phyloP scores from a whole-genome alignment of 2,329 filamentous ascomycete genomes.

The Aspergillus sp. region DNA sequence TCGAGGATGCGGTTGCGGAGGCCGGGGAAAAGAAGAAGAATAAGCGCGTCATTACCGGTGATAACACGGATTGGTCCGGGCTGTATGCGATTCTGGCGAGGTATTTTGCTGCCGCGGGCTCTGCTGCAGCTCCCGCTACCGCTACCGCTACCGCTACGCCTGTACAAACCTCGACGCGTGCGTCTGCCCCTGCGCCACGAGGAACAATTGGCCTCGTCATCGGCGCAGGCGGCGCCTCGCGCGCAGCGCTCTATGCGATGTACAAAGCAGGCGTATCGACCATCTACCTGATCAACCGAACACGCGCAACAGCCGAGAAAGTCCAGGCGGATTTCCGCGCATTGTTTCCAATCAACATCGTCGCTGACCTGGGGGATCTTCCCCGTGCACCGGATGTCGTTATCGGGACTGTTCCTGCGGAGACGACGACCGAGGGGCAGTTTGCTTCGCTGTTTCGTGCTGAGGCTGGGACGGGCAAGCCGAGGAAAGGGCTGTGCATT shows the following conservation, averaged over 20 bases:
- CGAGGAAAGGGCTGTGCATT: background rate
- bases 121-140: no score
- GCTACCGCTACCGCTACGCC: background rate
- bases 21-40: background rate
- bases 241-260: slow-evolving; percentile 8
- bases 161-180: no score
- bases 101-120: background rate
- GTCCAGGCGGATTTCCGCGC: background rate
- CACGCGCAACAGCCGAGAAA: background rate
- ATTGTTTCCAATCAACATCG: background rate
- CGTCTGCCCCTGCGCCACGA: background rate
- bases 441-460: background rate
- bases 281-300: background rate
- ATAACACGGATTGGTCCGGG: background rate
- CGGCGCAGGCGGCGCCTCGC: slow-evolving; percentile 11
- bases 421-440: background rate
- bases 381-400: background rate
- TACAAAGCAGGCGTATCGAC: background rate
- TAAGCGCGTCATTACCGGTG: background rate
- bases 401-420: background rate
- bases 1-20: background rate
- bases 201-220: slow-evolving; percentile 6
- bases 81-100: background rate
- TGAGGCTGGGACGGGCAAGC: background rate
- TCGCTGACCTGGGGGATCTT: background rate